Percentiles rank a stretch among this genome's conserved stretches.
Evolutionary conservation across 352 stramenopile genomes (phyloP).

Genomic region (Globisporangium okanoganense): DNA sequence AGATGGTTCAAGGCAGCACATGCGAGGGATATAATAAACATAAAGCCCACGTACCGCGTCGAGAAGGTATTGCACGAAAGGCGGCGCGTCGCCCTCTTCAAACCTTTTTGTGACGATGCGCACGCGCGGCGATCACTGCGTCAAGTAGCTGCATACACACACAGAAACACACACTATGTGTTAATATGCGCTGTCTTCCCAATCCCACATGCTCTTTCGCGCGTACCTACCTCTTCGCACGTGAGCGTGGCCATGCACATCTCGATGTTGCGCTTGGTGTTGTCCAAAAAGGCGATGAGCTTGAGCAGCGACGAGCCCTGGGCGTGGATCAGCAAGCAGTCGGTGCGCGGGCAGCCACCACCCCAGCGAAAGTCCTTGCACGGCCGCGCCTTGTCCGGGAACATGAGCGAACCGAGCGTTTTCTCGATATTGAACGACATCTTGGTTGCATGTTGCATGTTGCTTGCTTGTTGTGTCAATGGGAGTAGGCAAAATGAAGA

Average conservation of each 20-base stretch:
- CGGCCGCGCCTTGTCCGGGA: background rate
- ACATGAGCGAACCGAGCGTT: background rate
- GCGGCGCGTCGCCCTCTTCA: background rate
- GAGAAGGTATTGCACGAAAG: background rate
- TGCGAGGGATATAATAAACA: too few species aligned
- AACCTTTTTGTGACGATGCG: slow-evolving; percentile 56
- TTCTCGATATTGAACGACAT: background rate
- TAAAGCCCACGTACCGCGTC: background rate
- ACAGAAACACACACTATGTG: background rate
- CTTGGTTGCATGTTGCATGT: too few species aligned
- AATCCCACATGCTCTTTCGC: background rate
- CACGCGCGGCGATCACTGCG: slow-evolving; percentile 41
- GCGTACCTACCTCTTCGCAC: slow-evolving; percentile 44
- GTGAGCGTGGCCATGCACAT: slow-evolving; percentile 66
- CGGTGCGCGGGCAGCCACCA: background rate
- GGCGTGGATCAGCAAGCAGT: background rate
- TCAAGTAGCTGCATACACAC: slow-evolving; percentile 35
- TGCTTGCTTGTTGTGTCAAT: background rate
- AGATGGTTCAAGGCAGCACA: too few species aligned
- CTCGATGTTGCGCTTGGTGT: slow-evolving; percentile 40
- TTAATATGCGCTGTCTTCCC: too few species aligned
- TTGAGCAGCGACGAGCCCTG: slow-evolving; percentile 30
- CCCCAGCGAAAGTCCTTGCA: slow-evolving; percentile 4
- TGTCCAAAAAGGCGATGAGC: slow-evolving; percentile 37
- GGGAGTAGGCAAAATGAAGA: background rate